phyloP scores from a whole-genome alignment of 139 green algal genomes.

The Picochlorum costavermella region DNA sequence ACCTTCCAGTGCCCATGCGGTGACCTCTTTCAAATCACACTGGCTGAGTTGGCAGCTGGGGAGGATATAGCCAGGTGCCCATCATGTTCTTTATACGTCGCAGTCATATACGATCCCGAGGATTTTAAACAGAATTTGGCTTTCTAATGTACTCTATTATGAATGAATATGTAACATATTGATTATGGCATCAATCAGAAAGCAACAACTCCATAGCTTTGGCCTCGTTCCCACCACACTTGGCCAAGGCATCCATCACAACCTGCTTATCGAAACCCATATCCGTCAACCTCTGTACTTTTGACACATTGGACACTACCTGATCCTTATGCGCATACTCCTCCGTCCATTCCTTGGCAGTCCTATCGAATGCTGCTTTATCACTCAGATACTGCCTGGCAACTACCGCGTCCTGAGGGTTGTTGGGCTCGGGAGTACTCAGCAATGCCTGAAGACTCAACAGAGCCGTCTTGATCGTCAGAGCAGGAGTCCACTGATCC shows the following conservation, averaged over 20 bases:
- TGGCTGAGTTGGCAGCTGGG: slow-evolving; percentile 54
- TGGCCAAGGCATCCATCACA: slow-evolving; percentile 43
- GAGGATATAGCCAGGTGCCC: slow-evolving; percentile 95
- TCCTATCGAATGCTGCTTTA: slow-evolving; percentile 48
- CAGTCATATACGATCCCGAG: slow-evolving; percentile 87
- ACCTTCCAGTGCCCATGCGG: slow-evolving; percentile 91
- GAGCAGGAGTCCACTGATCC: slow-evolving; percentile 93
- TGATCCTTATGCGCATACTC: slow-evolving; percentile 23
- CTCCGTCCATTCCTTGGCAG: slow-evolving; percentile 55
- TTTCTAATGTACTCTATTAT: not conserved
- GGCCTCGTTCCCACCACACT: slow-evolving; percentile 58
- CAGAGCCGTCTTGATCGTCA: slow-evolving; percentile 93
- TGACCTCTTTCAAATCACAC: slow-evolving; percentile 92
- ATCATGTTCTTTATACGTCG: slow-evolving; percentile 87
- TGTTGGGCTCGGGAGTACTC: slow-evolving; percentile 81
- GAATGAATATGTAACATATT: too few relatives aligned
- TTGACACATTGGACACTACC: slow-evolving; percentile 13
- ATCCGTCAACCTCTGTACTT: slow-evolving; percentile 57
- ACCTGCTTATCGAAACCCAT: slow-evolving; percentile 69
- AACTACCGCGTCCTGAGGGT: slow-evolving; percentile 95
- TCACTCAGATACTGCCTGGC: slow-evolving; percentile 79
- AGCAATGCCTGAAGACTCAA: slow-evolving; percentile 91
- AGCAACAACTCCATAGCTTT: slow-evolving; percentile 68
- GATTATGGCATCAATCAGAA: not conserved
- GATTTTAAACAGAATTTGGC: slow-evolving; percentile 12